A percentile compares a stretch with the other conserved stretches of the same genome.
phyloP scores from a whole-genome alignment of 306 rosid genomes.

The Gynostemma pentaphyllum region DNA sequence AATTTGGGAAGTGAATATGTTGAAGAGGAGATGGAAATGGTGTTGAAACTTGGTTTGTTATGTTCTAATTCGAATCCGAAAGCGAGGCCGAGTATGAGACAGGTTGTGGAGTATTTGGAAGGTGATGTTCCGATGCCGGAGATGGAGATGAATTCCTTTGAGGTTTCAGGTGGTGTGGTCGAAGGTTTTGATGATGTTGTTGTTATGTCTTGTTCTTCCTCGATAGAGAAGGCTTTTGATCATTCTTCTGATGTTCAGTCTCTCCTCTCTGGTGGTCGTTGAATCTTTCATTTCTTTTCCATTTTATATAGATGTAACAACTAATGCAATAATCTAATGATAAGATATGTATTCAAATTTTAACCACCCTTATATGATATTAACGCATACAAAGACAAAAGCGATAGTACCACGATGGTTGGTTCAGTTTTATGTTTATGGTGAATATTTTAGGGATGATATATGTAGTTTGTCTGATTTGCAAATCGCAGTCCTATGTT shows the following conservation, averaged over 20 bases:
- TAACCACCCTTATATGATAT: too few relatives aligned
- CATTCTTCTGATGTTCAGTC: constrained; percentile 6
- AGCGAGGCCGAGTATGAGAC: constrained; percentile 25
- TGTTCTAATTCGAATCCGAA: constrained; percentile 19
- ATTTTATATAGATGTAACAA: too few relatives aligned
- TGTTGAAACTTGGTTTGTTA: constrained; percentile 24
- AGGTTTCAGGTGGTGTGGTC: not conserved
- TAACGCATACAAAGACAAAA: too few relatives aligned
- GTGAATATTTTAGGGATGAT: too few relatives aligned
- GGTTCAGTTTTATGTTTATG: too few relatives aligned
- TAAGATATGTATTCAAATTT: too few relatives aligned
- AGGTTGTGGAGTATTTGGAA: constrained; percentile 23
- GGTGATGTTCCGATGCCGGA: not conserved
- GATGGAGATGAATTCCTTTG: not conserved
- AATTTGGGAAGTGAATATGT: constrained; percentile 3
- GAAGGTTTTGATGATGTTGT: constrained; percentile 7
- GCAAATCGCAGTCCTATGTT: too few relatives aligned
- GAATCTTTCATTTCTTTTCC: not conserved
- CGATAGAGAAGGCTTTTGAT: constrained; percentile 2
- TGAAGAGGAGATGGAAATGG: constrained; percentile 22
- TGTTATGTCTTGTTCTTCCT: not conserved
- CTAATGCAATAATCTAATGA: too few relatives aligned
- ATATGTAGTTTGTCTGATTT: too few relatives aligned
- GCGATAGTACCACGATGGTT: too few relatives aligned
- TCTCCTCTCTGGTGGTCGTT: constrained; percentile 10